phyloP scores from a whole-genome alignment of 1,284 basidiomycete genomes.

The Boletus sp. region DNA sequence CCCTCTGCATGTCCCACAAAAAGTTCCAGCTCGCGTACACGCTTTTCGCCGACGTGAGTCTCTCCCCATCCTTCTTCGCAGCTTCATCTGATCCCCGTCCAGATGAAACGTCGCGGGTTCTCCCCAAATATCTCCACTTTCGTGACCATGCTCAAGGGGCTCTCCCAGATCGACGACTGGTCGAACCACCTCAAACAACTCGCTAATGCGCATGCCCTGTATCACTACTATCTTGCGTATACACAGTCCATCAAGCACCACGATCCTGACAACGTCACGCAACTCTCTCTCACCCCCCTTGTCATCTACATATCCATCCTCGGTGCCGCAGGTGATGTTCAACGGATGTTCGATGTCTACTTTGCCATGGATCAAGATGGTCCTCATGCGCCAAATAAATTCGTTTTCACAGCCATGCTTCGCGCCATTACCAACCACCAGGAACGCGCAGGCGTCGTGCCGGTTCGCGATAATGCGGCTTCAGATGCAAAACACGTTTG shows the following conservation, averaged over 20 bases:
- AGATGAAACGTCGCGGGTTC: conserved; percentile 81
- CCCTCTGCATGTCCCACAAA: conserved; percentile 50
- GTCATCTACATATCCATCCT: conserved; percentile 62
- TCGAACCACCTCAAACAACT: conserved; percentile 52
- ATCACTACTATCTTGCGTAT: conserved; percentile 50
- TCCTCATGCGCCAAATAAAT: conserved; percentile 49
- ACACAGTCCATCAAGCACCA: conserved; percentile 44
- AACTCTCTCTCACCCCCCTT: conserved; percentile 46
- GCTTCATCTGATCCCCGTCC: conserved; percentile 2
- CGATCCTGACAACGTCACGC: conserved; percentile 41
- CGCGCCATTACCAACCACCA: conserved; percentile 40
- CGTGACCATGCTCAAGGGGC: conserved; percentile 58
- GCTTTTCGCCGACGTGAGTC: conserved; percentile 63
- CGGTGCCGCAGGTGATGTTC: conserved; percentile 50
- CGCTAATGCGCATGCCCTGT: conserved; percentile 53
- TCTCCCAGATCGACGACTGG: conserved; percentile 59
- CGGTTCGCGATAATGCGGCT: conserved; percentile 25
- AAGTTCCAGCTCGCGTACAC: conserved; percentile 55
- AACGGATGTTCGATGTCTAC: conserved; percentile 70
- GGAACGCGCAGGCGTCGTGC: conserved; percentile 18
- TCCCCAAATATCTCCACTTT: conserved; percentile 62
- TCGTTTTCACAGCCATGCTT: conserved; percentile 62
- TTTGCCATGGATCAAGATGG: conserved; percentile 57
- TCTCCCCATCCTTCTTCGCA: not conserved
- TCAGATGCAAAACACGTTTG: conserved; percentile 66